Evolutionary conservation across 495 filamentous ascomycete genomes (phyloP).

Genomic region (Sordaria brevicollis): DNA sequence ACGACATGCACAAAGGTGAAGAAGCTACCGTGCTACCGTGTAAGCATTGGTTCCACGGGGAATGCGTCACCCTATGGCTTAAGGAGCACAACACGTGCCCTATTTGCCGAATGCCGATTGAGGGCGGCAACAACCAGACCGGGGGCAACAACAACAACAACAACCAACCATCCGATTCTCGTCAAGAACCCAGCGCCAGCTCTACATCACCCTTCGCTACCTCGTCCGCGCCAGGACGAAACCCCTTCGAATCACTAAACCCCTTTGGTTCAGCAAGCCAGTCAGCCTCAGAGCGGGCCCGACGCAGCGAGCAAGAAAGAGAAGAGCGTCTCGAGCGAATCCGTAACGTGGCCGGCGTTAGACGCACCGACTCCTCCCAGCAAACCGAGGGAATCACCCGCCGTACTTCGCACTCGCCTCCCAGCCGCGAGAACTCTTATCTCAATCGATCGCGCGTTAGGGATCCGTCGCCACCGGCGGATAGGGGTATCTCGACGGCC

Average conservation of each 20-base stretch:
- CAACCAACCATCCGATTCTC: background rate
- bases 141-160: background rate
- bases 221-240: background rate
- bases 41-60: slow-evolving; percentile 81
- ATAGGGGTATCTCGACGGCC: background rate
- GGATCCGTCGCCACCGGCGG: slow-evolving; percentile 2
- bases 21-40: slow-evolving; percentile 77
- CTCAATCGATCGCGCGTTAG: background rate
- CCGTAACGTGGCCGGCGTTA: slow-evolving; percentile 6
- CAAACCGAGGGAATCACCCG: background rate
- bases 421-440: background rate
- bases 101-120: slow-evolving; percentile 72
- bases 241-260: background rate
- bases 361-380: background rate
- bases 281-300: background rate
- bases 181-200: background rate
- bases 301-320: slow-evolving; percentile 10
- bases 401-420: slow-evolving; percentile 9
- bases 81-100: slow-evolving; percentile 85
- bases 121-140: slow-evolving; percentile 9
- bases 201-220: background rate
- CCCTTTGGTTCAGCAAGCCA: background rate
- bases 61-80: slow-evolving; percentile 71
- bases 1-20: slow-evolving; percentile 62
- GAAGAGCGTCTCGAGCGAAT: slow-evolving; percentile 13